These are phyloP conservation scores for Phlyctochytrium planicorne DNA, from an alignment of 192 early-diverging fungal genomes.

Conservation along the genomic window DNA sequence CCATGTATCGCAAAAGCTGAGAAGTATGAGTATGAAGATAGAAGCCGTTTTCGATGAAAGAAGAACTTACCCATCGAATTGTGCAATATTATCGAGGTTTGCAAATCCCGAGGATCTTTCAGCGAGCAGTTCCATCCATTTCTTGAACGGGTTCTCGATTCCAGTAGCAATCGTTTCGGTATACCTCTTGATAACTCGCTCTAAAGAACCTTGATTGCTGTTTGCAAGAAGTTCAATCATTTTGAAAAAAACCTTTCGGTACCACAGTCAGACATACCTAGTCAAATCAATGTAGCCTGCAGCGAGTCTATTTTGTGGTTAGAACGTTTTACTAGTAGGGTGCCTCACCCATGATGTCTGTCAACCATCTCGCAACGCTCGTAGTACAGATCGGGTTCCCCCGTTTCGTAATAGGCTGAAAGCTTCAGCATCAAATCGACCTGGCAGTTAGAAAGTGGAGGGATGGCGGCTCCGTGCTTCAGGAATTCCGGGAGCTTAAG, in stretches of 20 bases:
- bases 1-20: not conserved
- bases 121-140: not conserved
- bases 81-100: not conserved
- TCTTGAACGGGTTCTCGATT: not conserved
- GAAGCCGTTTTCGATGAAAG: not conserved
- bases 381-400: not conserved
- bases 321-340: too few relatives aligned
- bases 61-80: not conserved
- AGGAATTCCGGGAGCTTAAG: not conserved
- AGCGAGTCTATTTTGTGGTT: too few relatives aligned
- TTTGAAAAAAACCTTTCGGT: too few relatives aligned
- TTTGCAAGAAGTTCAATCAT: too few relatives aligned
- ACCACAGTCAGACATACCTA: too few relatives aligned
- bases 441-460: conserved; percentile 1
- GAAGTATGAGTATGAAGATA: not conserved
- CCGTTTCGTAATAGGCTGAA: not conserved
- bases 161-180: too few relatives aligned
- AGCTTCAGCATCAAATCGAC: not conserved
- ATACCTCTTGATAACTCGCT: too few relatives aligned
- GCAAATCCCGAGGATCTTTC: not conserved
- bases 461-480: not conserved
- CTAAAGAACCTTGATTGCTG: too few relatives aligned
- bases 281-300: not conserved
- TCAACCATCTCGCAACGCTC: not conserved
- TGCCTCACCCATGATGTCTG: not conserved